Conservation (phyloP, 23 red algal species). For the Gracilaria caudata region DNA sequence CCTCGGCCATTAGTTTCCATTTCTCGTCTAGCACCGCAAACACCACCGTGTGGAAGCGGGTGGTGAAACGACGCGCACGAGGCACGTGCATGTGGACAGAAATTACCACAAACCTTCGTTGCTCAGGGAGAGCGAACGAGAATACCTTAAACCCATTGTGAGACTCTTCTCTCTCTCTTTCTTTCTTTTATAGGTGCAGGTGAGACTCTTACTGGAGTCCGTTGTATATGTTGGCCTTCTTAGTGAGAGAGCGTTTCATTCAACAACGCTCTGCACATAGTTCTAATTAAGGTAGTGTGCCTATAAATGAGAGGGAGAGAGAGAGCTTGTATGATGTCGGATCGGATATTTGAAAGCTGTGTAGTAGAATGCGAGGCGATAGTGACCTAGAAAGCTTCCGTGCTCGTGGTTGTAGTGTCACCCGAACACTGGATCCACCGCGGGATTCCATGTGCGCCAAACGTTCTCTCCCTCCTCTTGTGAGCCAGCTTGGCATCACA, state of each 20-base stretch:
- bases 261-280: no score
- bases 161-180: no score
- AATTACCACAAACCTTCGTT: not conserved
- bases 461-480: not conserved
- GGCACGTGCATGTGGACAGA: conserved; percentile 50
- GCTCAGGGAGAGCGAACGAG: conserved; percentile 7
- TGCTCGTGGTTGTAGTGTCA: conserved; percentile 63
- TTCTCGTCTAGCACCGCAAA: conserved; percentile 11
- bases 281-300: no score
- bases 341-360: conserved; percentile 62
- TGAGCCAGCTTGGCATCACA: no score
- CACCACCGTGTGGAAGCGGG: conserved; percentile 20
- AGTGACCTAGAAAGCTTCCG: conserved; percentile 20
- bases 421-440: conserved; percentile 46
- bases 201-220: conserved; percentile 40
- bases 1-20: conserved; percentile 28
- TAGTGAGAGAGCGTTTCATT: no score
- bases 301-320: no score
- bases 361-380: conserved; percentile 27
- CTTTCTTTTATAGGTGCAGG: no score
- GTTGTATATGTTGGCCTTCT: not conserved
- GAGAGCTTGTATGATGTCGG: no score
- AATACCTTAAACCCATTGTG: conserved; percentile 65
- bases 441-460: conserved; percentile 57
- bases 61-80: conserved; percentile 29